Evolutionary conservation across 495 filamentous ascomycete species (phyloP), one percentile per base, ranked within the genome.

Genomic region (Xylaria sp.): DNA sequence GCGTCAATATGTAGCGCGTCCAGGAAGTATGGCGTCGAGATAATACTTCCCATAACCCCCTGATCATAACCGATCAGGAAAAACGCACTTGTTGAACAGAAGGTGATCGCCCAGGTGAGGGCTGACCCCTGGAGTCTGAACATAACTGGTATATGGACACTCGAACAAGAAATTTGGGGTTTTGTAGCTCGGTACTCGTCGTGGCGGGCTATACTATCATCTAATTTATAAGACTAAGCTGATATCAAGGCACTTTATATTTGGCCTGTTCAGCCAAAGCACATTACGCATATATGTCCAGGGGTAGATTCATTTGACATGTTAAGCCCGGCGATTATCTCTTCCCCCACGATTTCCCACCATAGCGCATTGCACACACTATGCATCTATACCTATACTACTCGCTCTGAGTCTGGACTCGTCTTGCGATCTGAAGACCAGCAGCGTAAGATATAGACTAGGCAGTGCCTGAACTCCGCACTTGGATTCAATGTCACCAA

Each of bases 31-130:
- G 57, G 57, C 6, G 33, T 33, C 1, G 57, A 35, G 31, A 59
- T 33, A 4, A 59, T 35, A 37, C 57, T 37, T 59, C 57, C 57
- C 19, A 59, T 21, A 17, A 59, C 57, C 2, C 57, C 57, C 11
- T 59, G 57, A 37, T 59, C 57, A 21, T 59, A 59, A 11, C 57
- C 57, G 57, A 59, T 55, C 5, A 55, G 14, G 2, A 55, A 55
- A 55, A 55, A 55, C 14, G 52, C 52, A 55, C 52, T 55, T 21
- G 26, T 55, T 55, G 52, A 55, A 55, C 52, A 55, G 26, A 55
- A 31, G 14, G 52, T 5, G 26, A 55, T 55, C 5, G 52, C 52
- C 52, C 52, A 55, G 52, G 52, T 55, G 52, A 55, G 52, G 24
- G 52, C 52, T 14, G 12, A 1, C 52, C 52, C 52, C 24, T 55